Conservation (phyloP, 805 yeast genomes). For the Myxozyma melibiosi region DNA sequence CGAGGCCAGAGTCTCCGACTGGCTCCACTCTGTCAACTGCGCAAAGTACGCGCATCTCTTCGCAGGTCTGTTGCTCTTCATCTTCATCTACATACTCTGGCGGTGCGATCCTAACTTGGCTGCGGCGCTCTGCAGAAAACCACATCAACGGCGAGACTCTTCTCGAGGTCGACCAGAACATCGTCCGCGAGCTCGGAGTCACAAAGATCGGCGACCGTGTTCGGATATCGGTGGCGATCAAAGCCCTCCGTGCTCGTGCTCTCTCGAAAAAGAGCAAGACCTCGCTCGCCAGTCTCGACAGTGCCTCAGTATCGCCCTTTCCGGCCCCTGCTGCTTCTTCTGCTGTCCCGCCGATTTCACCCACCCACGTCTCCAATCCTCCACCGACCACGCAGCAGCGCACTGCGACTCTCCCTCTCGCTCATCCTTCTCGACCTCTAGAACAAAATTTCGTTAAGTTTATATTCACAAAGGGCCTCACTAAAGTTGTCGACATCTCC, state of each 20-base stretch:
- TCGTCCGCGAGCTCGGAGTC: constrained; percentile 74
- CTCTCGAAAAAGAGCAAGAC: constrained; percentile 14
- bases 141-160: constrained; percentile 60
- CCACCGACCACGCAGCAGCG: constrained; percentile 10
- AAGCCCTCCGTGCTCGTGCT: constrained; percentile 47
- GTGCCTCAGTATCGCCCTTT: constrained; percentile 35
- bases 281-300: constrained; percentile 28
- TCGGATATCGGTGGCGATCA: constrained; percentile 61
- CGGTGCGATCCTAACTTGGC: neutral
- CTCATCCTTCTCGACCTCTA: constrained; percentile 15
- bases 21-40: constrained; percentile 41
- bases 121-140: constrained; percentile 48
- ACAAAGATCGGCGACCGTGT: constrained; percentile 82
- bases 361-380: constrained; percentile 3
- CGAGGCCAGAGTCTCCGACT: constrained; percentile 37
- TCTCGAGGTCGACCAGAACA: constrained; percentile 60
- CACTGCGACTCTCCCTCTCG: constrained; percentile 7
- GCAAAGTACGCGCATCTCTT: constrained; percentile 36
- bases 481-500: constrained; percentile 66
- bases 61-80: constrained; percentile 14
- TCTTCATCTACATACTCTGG: neutral
- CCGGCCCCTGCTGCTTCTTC: constrained; percentile 5
- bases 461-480: constrained; percentile 72
- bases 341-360: constrained; percentile 7
- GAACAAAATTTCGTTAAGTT: constrained; percentile 53